These are phyloP conservation scores for Cladosporium velox DNA, from an alignment of 2,329 filamentous ascomycete genomes.

Conservation along the genomic window DNA sequence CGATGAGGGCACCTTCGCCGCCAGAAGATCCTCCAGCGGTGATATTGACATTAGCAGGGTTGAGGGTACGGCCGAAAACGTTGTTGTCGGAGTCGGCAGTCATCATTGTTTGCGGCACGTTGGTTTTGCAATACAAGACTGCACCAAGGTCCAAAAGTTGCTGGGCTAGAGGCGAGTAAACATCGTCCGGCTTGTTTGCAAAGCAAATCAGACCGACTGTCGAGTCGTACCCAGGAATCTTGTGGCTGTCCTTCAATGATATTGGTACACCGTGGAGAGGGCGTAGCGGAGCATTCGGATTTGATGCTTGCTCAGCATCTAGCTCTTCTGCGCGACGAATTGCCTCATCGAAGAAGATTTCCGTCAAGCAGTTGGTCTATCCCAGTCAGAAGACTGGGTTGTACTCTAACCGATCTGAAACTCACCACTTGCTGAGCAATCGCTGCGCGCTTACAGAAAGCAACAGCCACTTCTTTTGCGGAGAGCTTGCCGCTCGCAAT, in stretches of 20 bases:
- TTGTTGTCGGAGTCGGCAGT: conserved; percentile 56
- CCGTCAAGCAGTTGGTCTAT: conserved; percentile 47
- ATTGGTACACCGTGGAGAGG: conserved; percentile 47
- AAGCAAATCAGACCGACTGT: conserved; percentile 22
- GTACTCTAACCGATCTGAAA: background rate
- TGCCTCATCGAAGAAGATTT: conserved; percentile 42
- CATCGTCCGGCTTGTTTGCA: conserved; percentile 47
- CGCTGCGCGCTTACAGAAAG: conserved; percentile 51
- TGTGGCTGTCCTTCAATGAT: conserved; percentile 33
- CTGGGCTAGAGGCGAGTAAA: conserved; percentile 39
- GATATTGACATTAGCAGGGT: conserved; percentile 49
- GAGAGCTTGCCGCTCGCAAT: conserved; percentile 32
- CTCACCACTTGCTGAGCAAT: conserved; percentile 46
- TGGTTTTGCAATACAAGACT: conserved; percentile 56
- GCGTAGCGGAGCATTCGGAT: conserved; percentile 35
- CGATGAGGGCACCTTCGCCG: conserved; percentile 55
- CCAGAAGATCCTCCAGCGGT: conserved; percentile 57
- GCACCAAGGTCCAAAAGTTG: conserved; percentile 49
- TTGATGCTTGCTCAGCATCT: conserved; percentile 40
- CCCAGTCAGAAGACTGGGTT: background rate
- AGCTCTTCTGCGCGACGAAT: conserved; percentile 42
- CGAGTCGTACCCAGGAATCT: conserved; percentile 22
- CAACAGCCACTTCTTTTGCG: conserved; percentile 25
- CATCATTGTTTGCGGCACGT: conserved; percentile 58
- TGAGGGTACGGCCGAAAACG: conserved; percentile 51